Conservation (phyloP, 2,329 filamentous ascomycete genomes). For the Thelonectria rubi region DNA sequence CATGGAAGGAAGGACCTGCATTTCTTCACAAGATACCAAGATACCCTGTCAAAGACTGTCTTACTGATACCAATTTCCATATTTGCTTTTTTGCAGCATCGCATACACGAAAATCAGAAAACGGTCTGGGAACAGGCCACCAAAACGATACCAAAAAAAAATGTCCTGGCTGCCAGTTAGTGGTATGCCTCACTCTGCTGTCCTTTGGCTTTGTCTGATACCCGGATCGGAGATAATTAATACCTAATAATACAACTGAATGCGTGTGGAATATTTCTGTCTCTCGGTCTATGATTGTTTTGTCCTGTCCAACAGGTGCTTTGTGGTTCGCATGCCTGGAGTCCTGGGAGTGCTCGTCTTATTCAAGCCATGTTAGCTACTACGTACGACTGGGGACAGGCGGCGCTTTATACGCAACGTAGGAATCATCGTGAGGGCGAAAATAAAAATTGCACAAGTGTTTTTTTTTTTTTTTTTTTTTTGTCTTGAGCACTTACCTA, state of each 20-base stretch:
- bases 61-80: conserved; percentile 54
- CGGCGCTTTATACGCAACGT: too few relatives aligned
- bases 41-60: conserved; percentile 64
- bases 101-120: conserved; percentile 31
- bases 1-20: conserved; percentile 62
- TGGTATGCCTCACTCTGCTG: conserved; percentile 39
- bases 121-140: conserved; percentile 30
- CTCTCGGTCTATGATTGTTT: conserved; percentile 5
- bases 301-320: neutral
- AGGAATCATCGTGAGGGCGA: too few relatives aligned
- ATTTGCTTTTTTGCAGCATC: conserved; percentile 40
- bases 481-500: too few relatives aligned
- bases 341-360: too few relatives aligned
- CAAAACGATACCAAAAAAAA: conserved; percentile 39
- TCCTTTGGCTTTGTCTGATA: conserved; percentile 51
- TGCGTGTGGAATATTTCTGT: conserved; percentile 43
- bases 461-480: too few relatives aligned
- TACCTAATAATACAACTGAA: conserved; percentile 55
- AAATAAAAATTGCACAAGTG: too few relatives aligned
- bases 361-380: too few relatives aligned
- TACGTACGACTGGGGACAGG: too few relatives aligned
- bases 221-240: conserved; percentile 53
- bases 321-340: too few relatives aligned
- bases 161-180: conserved; percentile 30
- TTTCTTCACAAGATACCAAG: conserved; percentile 62